Conservation (phyloP, 257 asterid species). For the Mitragyna speciosa region DNA sequence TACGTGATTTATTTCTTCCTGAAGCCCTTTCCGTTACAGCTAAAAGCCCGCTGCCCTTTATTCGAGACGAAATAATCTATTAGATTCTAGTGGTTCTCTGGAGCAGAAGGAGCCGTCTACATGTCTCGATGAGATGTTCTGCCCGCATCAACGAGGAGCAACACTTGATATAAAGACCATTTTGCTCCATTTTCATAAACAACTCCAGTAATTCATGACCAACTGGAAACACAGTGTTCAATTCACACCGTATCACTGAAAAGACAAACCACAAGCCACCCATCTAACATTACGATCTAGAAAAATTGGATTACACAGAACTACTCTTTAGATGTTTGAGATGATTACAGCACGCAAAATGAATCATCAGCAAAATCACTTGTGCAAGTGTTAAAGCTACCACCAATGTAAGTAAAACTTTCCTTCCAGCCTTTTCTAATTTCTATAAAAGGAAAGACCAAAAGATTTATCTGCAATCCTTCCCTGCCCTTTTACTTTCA, state of each 20-base stretch:
- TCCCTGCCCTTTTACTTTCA: neutral
- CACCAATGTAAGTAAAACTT: neutral
- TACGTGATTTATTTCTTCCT: no score
- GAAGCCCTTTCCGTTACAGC: no score
- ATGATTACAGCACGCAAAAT: slow-evolving; percentile 7
- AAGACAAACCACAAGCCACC: neutral
- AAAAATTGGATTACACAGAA: neutral
- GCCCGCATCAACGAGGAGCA: neutral
- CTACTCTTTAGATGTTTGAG: neutral
- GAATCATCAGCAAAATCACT: neutral
- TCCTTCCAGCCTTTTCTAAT: neutral
- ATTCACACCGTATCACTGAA: neutral
- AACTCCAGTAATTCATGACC: no score
- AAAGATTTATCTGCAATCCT: slow-evolving; percentile 23
- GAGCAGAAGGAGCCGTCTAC: no score
- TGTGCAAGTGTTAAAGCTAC: neutral
- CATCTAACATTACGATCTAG: neutral
- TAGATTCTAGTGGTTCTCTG: no score
- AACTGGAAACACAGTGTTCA: neutral
- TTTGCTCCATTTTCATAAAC: neutral
- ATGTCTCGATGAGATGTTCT: neutral
- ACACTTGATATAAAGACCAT: neutral
- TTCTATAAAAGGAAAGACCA: slow-evolving; percentile 8
- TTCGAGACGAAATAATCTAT: no score
- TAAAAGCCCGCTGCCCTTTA: no score